Percentiles rank a stretch among this genome's conserved stretches.
These are phyloP conservation scores for Fusarium buharicum DNA, from an alignment of 2,329 filamentous ascomycete species.

Conservation along the genomic window DNA sequence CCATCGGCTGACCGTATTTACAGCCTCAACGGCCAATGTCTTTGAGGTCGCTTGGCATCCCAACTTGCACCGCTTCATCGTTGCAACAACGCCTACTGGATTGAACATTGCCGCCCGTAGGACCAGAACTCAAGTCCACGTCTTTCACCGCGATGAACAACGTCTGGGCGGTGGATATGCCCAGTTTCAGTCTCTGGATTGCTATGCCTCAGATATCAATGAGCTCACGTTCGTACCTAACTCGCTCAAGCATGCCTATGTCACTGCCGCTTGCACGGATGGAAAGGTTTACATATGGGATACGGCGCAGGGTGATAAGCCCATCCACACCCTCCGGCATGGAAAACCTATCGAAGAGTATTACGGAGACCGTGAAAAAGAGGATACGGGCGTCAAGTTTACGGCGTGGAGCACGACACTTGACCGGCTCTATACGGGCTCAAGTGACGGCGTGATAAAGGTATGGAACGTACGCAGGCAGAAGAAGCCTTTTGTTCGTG, in stretches of 20 bases:
- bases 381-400: constrained; percentile 72
- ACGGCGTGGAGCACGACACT: constrained; percentile 67
- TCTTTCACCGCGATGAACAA: constrained; percentile 56
- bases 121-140: constrained; percentile 66
- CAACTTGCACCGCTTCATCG: constrained; percentile 62
- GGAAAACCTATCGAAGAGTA: constrained; percentile 57
- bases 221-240: constrained; percentile 70
- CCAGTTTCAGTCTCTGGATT: constrained; percentile 67
- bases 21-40: constrained; percentile 67
- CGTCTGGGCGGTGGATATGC: constrained; percentile 47
- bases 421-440: constrained; percentile 71
- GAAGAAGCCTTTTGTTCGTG: constrained; percentile 59
- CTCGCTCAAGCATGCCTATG: constrained; percentile 59
- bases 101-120: constrained; percentile 54
- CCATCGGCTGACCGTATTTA: constrained; percentile 59
- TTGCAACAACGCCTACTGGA: constrained; percentile 65
- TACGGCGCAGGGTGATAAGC: constrained; percentile 63
- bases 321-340: constrained; percentile 66
- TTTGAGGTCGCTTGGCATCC: constrained; percentile 75
- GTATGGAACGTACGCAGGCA: constrained; percentile 68
- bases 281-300: constrained; percentile 73
- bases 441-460: constrained; percentile 70
- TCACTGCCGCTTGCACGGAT: constrained; percentile 71
- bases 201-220: constrained; percentile 69
- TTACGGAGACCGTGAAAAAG: constrained; percentile 59